Conservation (phyloP, 345 rosid genomes). For the Lepidium didymum region DNA sequence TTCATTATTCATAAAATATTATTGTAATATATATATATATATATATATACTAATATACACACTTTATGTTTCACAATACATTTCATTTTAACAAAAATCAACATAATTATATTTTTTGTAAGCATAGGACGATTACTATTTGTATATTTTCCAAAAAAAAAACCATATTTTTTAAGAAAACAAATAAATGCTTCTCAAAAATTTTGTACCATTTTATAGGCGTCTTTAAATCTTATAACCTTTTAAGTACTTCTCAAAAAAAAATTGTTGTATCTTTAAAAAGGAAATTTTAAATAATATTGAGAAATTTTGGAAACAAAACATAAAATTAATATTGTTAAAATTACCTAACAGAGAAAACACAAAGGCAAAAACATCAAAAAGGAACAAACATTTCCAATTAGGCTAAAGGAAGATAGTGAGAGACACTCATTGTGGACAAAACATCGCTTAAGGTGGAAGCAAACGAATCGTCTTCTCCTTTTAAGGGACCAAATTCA, state of each 20-base stretch:
- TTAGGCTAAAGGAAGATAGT: slow-evolving; percentile 35
- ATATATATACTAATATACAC: too few species aligned
- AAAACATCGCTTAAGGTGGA: slow-evolving; percentile 61
- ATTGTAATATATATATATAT: too few species aligned
- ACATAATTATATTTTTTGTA: background rate
- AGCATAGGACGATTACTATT: background rate
- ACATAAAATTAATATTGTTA: background rate
- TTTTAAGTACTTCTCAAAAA: background rate
- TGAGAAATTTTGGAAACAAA: background rate
- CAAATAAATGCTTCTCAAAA: too few species aligned
- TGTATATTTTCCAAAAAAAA: background rate
- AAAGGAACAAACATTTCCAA: slow-evolving; percentile 26
- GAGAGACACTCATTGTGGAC: slow-evolving; percentile 34
- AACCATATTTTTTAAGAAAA: too few species aligned
- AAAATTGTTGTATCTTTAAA: background rate
- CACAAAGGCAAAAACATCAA: slow-evolving; percentile 14
- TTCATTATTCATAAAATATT: too few species aligned
- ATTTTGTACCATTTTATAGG: too few species aligned
- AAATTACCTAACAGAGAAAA: background rate
- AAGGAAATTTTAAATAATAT: too few species aligned
- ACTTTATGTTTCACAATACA: too few species aligned
- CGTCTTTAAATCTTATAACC: too few species aligned
- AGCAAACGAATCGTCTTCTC: slow-evolving; percentile 43
- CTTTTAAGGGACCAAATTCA: slow-evolving; percentile 36
- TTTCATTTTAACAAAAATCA: too few species aligned